Base-by-base conservation (phyloP, 257 asterid species). In the Solanum virginianum region DNA sequence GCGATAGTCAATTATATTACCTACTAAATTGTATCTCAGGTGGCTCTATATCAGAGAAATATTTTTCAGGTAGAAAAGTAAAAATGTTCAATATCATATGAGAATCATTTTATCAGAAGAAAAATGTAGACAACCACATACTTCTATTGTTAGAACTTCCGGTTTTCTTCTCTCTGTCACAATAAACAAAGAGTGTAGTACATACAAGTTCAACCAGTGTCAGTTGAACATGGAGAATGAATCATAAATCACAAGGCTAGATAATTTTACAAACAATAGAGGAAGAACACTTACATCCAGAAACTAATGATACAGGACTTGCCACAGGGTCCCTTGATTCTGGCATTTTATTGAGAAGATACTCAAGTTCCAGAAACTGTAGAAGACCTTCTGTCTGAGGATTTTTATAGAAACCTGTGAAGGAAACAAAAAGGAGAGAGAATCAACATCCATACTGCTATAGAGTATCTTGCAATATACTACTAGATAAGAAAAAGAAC, bases 351-450 rank as follows among this genome's bases (percentile, higher is more conserved):
- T 94, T 95, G 80, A 96, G 97, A 88, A 88, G 89, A 91, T 93
- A 94, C 51, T 88, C 89, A 85, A 96, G 95, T 84, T 85, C 98
- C 53, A 96, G 90, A 82, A 96, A 90, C 90, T 95, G 89, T 56
- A 93, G 88, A 80, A 96, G 45, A 86, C 94, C 95, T 87, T 90
- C 94, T 70, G 99, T 94, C 87, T 95, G 82, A 77, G 82, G 82
- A 24, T 77, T 77, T 51, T 49, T 77, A 51, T 77, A 51, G 82
- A 49, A 77, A 77, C 47, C 82, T 77, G 82, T 51, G 63, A 77
- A 77, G 26, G 26, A 77, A 77, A 15, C 17, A 17, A 10, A 77
- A 51, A 51, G 41, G 47, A 8, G 82, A 77, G 13, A 51, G 60
- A 77, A 77, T 77, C 47, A 77, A 9, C 47, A 24, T 77, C 47